phyloP scores from a whole-genome alignment of 2,329 filamentous ascomycete species.

The Botrytis tulipae region DNA sequence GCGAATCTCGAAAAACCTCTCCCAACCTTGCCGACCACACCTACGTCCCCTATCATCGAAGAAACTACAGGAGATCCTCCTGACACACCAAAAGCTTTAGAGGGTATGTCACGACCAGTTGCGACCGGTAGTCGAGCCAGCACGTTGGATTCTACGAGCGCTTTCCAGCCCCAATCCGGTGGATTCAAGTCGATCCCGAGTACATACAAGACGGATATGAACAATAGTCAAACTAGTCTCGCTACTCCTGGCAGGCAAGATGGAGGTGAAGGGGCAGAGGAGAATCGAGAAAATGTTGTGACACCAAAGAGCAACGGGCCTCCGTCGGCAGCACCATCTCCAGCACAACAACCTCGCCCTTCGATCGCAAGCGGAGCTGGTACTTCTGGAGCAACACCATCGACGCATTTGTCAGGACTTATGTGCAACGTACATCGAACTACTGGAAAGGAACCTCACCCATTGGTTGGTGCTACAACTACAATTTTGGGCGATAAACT shows the following conservation, averaged over 20 bases:
- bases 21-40: slow-evolving; percentile 36
- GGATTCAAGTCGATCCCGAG: slow-evolving; percentile 27
- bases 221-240: slow-evolving; percentile 47
- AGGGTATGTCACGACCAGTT: slow-evolving; percentile 32
- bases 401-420: slow-evolving; percentile 60
- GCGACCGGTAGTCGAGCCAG: slow-evolving; percentile 35
- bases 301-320: slow-evolving; percentile 54
- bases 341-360: slow-evolving; percentile 46
- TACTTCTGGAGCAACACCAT: slow-evolving; percentile 44
- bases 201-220: slow-evolving; percentile 29
- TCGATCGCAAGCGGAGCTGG: slow-evolving; percentile 40
- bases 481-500: slow-evolving; percentile 94
- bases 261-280: slow-evolving; percentile 45
- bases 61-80: slow-evolving; percentile 27
- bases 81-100: slow-evolving; percentile 30
- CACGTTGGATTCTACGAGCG: slow-evolving; percentile 38
- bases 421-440: slow-evolving; percentile 78
- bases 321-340: slow-evolving; percentile 56
- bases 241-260: slow-evolving; percentile 46
- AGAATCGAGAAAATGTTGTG: slow-evolving; percentile 45
- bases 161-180: slow-evolving; percentile 27
- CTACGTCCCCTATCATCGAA: slow-evolving; percentile 26
- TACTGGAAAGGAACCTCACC: slow-evolving; percentile 85
- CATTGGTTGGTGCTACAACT: slow-evolving; percentile 90
- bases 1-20: slow-evolving; percentile 37